These are phyloP conservation scores for Phytophthora multivora DNA, from an alignment of 352 stramenopile genomes.

Conservation along the genomic window DNA sequence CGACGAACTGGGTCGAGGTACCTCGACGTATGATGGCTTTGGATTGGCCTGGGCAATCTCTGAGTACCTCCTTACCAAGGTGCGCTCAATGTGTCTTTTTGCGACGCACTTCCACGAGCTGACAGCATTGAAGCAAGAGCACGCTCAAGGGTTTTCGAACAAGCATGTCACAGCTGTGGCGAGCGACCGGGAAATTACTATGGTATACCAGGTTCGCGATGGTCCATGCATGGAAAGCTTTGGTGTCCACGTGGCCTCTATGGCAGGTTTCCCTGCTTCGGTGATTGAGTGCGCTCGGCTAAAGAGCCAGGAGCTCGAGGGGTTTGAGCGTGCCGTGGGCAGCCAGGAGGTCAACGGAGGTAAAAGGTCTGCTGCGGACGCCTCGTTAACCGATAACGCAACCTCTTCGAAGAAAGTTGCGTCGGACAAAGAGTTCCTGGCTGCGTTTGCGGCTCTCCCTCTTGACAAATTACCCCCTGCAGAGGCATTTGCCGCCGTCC, in stretches of 20 bases:
- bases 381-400: constrained; percentile 17
- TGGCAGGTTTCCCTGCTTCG: constrained; percentile 94
- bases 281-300: constrained; percentile 94
- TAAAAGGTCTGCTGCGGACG: constrained; percentile 24
- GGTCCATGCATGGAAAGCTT: constrained; percentile 98
- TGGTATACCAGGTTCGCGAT: constrained; percentile 92
- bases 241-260: constrained; percentile 98
- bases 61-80: constrained; percentile 95
- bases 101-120: constrained; percentile 99
- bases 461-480: constrained; percentile 57
- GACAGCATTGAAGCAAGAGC: constrained; percentile 90
- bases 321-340: constrained; percentile 55
- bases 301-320: constrained; percentile 96
- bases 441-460: constrained; percentile 71
- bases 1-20: constrained; percentile 98
- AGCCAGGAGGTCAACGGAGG: constrained; percentile 7
- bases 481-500: constrained; percentile 47
- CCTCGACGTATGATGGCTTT: constrained; percentile 98
- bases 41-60: constrained; percentile 97
- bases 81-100: constrained; percentile 91
- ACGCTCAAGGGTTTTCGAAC: constrained; percentile 88
- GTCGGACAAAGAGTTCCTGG: constrained; percentile 43
- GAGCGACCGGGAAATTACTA: constrained; percentile 85
- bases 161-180: constrained; percentile 96
- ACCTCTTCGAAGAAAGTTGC: constrained; percentile 42